Evolutionary conservation across 2,329 filamentous ascomycete species (phyloP).

Genomic region (Ilyonectria mors-panacis): DNA sequence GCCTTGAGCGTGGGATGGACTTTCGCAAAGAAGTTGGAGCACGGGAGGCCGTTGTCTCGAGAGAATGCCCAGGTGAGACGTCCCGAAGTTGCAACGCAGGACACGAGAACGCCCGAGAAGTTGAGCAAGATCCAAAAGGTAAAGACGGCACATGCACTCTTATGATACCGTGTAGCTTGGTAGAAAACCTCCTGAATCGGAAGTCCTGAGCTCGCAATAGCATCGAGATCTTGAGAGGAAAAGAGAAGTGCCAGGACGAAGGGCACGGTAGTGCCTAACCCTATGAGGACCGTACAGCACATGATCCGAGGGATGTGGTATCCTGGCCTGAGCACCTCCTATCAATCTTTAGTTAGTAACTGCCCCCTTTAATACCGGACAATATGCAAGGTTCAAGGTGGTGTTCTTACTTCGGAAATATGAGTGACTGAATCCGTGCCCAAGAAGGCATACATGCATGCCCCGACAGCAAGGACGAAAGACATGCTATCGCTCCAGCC

Average conservation of each 20-base stretch:
- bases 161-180: slow-evolving; percentile 2
- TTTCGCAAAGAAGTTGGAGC: neutral
- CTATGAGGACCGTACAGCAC: too few species aligned
- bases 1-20: neutral
- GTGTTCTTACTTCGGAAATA: slow-evolving; percentile 13
- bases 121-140: slow-evolving; percentile 9
- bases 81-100: slow-evolving; percentile 1
- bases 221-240: slow-evolving; percentile 5
- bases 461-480: neutral
- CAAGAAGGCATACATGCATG: slow-evolving; percentile 2
- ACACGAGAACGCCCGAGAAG: neutral
- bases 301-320: too few species aligned
- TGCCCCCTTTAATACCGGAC: too few species aligned
- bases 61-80: slow-evolving; percentile 20
- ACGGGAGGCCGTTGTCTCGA: slow-evolving; percentile 13
- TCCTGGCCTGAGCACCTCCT: too few species aligned
- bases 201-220: neutral
- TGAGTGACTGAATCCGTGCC: slow-evolving; percentile 7
- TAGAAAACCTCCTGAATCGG: slow-evolving; percentile 10
- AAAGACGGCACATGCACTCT: slow-evolving; percentile 6
- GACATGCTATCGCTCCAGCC: slow-evolving; percentile 17
- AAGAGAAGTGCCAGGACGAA: slow-evolving; percentile 15
- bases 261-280: neutral
- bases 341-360: too few species aligned
- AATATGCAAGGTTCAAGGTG: slow-evolving; percentile 1